These are phyloP conservation scores for Dictyostelium citrinum DNA, from an alignment of 78 protist genomes.

Conservation along the genomic window DNA sequence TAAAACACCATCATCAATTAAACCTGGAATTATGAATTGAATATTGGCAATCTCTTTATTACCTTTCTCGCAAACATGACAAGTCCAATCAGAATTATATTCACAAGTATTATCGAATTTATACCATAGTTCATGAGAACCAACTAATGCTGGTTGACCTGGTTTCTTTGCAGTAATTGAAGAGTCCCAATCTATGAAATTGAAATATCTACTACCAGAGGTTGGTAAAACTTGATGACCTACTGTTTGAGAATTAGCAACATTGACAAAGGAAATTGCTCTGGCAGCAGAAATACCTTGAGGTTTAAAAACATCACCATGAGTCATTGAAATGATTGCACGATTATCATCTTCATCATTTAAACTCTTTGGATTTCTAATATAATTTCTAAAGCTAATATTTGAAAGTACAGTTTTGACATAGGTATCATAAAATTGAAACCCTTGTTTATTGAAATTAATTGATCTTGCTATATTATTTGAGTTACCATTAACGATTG, in stretches of 20 bases:
- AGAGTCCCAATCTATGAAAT: slow-evolving; percentile 68
- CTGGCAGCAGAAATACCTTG: slow-evolving; percentile 57
- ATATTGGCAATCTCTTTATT: not conserved
- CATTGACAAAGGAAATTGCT: slow-evolving; percentile 9
- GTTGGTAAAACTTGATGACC: slow-evolving; percentile 32
- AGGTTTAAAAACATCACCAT: slow-evolving; percentile 70
- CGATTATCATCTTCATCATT: slow-evolving; percentile 22
- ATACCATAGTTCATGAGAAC: slow-evolving; percentile 19
- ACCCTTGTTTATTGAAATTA: slow-evolving; percentile 44
- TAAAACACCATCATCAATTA: slow-evolving; percentile 11
- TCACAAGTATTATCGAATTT: slow-evolving; percentile 15
- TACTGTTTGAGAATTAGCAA: not conserved
- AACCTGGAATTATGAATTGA: slow-evolving; percentile 12
- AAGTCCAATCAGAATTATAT: not conserved
- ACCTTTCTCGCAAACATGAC: slow-evolving; percentile 11
- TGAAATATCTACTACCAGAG: slow-evolving; percentile 37
- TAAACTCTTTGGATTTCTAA: not conserved
- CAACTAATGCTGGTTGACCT: not conserved
- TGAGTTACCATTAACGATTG: slow-evolving; percentile 44
- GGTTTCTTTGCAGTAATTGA: slow-evolving; percentile 1
- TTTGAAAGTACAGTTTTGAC: slow-evolving; percentile 58
- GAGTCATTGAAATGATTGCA: slow-evolving; percentile 50
- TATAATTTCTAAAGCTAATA: slow-evolving; percentile 46
- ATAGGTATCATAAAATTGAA: slow-evolving; percentile 82
- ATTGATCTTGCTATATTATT: not conserved